Evolutionary conservation across 1,139 yeast genomes (phyloP), one percentile per base, ranked within the genome.

Genomic region (Candida tetrigidarum): DNA sequence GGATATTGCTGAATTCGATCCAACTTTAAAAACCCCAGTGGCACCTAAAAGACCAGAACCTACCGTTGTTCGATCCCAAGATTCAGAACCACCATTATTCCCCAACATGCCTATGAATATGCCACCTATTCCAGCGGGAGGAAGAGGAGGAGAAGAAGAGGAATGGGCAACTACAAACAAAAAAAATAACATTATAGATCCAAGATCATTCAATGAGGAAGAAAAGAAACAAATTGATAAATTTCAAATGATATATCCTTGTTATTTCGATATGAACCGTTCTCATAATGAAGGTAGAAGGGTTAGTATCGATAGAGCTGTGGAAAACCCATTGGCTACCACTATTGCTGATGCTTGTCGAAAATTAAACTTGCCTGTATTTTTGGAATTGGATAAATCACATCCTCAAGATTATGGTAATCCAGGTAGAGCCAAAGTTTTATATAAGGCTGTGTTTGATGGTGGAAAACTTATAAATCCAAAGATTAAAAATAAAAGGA

Each of bases 331-430:
- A 2, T 70, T 92, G 50, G 97, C 97, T 2, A 84, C 84, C 57
- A 83, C 88, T 3, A 77, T 93, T 26, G 78, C 87, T 27, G 96
- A 89, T 64, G 88, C 80, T 27, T 79, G 78, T 54, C 67, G 68
- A 49, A 65, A 53, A 57, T 70, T 71, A 53, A 59, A 79, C 54
- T 61, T 83, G 45, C 86, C 86, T 2, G 74, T 71, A 2, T 71
- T 84, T 44, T 74, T 83, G 50, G 93, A 87, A 65, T 83, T 93
- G 51, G 90, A 86, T 50, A 93, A 91, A 67, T 69, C 86, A 3
- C 99, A 93, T 66, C 99, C 99, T 9, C 96, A 91, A 63, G 99
- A 93, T 67, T 93, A 87, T 78, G 96, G 98, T 50, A 93, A 93
- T 61, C 96, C 97, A 1, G 99, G 99, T 11, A 78, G 98, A 56